Conservation (phyloP, 2,329 filamentous ascomycete genomes). For the Tolypocladium tropicale region DNA sequence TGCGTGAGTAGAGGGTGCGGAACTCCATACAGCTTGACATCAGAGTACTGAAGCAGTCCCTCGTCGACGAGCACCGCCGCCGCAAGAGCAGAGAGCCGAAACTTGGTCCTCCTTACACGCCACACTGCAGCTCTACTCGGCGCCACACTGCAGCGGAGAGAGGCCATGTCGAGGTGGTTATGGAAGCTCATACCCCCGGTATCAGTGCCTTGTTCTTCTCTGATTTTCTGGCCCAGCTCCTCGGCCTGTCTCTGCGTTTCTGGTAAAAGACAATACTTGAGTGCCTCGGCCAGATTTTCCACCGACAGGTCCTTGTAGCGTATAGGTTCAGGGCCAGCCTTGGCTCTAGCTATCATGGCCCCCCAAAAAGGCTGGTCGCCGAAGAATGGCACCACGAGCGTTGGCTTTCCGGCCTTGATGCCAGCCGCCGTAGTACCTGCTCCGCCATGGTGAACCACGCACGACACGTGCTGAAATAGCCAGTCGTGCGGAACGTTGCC, state of each 20-base stretch:
- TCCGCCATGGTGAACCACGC: constrained; percentile 79
- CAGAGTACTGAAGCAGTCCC: constrained; percentile 54
- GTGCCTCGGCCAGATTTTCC: constrained; percentile 55
- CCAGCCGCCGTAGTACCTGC: constrained; percentile 82
- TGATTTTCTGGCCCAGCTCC: constrained; percentile 53
- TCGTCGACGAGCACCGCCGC: constrained; percentile 58
- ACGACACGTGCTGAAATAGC: constrained; percentile 72
- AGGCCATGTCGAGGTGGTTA: constrained; percentile 54
- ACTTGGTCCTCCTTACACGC: constrained; percentile 58
- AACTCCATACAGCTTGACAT: constrained; percentile 57
- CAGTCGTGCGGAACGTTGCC: constrained; percentile 84
- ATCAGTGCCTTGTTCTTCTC: constrained; percentile 54
- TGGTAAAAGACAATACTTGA: constrained; percentile 48
- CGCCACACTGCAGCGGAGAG: constrained; percentile 58
- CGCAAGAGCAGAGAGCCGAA: constrained; percentile 61
- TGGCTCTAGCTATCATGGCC: constrained; percentile 60
- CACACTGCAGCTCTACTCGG: constrained; percentile 63
- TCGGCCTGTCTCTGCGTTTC: constrained; percentile 46
- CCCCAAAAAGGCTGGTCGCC: constrained; percentile 82
- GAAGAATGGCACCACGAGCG: constrained; percentile 78
- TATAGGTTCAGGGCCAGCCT: constrained; percentile 61
- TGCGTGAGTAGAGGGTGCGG: neutral
- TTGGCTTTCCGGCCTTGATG: constrained; percentile 71
- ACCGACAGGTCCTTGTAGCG: constrained; percentile 58
- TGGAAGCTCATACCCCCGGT: constrained; percentile 60